A percentile compares a stretch with the other conserved stretches of the same genome.
These are phyloP conservation scores for Phytopythium cucurbitacearum DNA, from an alignment of 352 stramenopile species.

Conservation along the genomic window DNA sequence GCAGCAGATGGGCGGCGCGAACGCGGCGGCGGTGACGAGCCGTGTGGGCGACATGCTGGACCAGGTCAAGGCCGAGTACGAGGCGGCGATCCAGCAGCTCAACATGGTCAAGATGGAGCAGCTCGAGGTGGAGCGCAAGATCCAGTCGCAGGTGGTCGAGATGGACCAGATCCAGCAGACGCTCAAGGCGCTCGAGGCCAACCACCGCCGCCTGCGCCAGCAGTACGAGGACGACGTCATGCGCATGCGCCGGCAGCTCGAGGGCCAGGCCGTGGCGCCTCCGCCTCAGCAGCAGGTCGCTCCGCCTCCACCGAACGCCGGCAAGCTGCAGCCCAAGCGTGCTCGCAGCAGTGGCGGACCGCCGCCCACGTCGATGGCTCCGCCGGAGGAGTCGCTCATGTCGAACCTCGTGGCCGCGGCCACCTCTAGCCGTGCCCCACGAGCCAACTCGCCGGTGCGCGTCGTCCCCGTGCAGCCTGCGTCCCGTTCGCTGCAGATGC, in stretches of 20 bases:
- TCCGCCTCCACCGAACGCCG: conserved; percentile 2
- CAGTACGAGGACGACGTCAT: conserved; percentile 86
- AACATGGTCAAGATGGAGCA: conserved; percentile 88
- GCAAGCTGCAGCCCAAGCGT: conserved; percentile 57
- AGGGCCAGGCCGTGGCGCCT: conserved; percentile 35
- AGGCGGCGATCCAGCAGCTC: conserved; percentile 78
- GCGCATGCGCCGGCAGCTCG: conserved; percentile 76
- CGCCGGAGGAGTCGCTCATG: conserved; percentile 61
- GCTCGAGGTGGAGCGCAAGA: conserved; percentile 85
- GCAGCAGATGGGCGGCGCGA: conserved; percentile 38
- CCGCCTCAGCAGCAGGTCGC: conserved; percentile 47
- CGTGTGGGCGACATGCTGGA: conserved; percentile 82
- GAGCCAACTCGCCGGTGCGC: conserved; percentile 56
- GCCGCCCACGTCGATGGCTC: conserved; percentile 30
- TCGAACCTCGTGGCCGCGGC: conserved; percentile 52
- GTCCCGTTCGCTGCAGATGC: conserved; percentile 62
- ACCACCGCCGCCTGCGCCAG: conserved; percentile 77
- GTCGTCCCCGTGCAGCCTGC: conserved; percentile 66
- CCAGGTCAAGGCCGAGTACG: conserved; percentile 81
- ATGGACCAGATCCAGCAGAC: conserved; percentile 89
- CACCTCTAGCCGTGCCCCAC: conserved; percentile 39
- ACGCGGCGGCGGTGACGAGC: conserved; percentile 27
- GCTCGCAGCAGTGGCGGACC: conserved; percentile 16
- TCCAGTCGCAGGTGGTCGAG: conserved; percentile 81
- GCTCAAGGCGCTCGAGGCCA: conserved; percentile 78